phyloP scores from a whole-genome alignment of 192 early-diverging fungal genomes.

The Lobosporangium transversale region DNA sequence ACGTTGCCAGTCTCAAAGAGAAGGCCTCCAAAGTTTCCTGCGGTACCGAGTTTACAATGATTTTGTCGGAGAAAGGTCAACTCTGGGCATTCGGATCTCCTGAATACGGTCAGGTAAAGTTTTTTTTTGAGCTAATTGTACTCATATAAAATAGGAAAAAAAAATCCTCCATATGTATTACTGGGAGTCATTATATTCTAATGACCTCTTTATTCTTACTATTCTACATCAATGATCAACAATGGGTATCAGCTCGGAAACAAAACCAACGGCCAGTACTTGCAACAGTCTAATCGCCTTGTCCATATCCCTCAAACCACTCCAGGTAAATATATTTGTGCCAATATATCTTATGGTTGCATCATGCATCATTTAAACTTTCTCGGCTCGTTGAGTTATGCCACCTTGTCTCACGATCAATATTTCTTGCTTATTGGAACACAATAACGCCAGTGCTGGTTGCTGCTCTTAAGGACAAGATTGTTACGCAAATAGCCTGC shows the following conservation, averaged over 20 bases:
- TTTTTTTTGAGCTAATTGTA: no score
- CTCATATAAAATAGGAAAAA: no score
- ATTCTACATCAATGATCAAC: not conserved
- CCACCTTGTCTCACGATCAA: no score
- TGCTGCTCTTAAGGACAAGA: slow-evolving; percentile 34
- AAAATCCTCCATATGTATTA: no score
- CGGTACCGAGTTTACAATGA: slow-evolving; percentile 59
- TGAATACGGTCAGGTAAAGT: slow-evolving; percentile 58
- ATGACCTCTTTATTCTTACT: no score
- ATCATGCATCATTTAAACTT: no score
- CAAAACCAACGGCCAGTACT: slow-evolving; percentile 54
- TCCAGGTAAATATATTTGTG: slow-evolving; percentile 58
- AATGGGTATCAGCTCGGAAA: slow-evolving; percentile 53
- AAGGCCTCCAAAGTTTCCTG: slow-evolving; percentile 55
- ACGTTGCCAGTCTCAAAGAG: slow-evolving; percentile 50
- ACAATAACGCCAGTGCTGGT: slow-evolving; percentile 54
- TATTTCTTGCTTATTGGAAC: no score
- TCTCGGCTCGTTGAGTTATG: no score
- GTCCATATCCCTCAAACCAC: slow-evolving; percentile 50
- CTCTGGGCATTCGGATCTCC: slow-evolving; percentile 61
- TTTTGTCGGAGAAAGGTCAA: slow-evolving; percentile 56
- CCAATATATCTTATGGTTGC: no score
- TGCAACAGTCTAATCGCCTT: slow-evolving; percentile 56
- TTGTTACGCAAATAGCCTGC: slow-evolving; percentile 63
- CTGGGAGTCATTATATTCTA: no score